Evolutionary conservation across 495 filamentous ascomycete species (phyloP), one percentile per base, ranked within the genome.

Genomic region (Venustampulla echinocandica): DNA sequence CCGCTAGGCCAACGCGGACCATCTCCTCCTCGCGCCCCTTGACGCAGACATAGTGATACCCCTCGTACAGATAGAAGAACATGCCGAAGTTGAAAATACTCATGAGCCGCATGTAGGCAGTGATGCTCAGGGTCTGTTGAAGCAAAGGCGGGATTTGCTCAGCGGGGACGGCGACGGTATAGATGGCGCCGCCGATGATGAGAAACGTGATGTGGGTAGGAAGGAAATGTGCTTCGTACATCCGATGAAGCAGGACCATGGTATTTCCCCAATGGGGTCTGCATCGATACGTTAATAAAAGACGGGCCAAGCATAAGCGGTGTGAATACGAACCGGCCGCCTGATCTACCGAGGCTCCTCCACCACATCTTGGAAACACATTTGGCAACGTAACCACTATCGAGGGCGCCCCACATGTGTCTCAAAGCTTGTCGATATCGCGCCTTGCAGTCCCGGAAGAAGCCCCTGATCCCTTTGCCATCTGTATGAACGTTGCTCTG

Each of bases 341-440:
- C 13, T 13, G 27, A n/a, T n/a, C n/a, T n/a, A n/a, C n/a, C n/a
- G n/a, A n/a, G n/a, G n/a, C n/a, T n/a, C n/a, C n/a, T n/a, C 45
- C 34, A 63, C 69, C 69, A 72, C 36, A 72, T 61, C 60, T 70
- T 67, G 14, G 64, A 58, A 4, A 69, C 55, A 55, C 68, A 71
- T 51, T 69, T 59, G 33, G 74, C 48, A 10, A 78, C 76, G 52
- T 69, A 84, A 10, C 80, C 80, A n/a, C 72, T 74, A 47, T 84
- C 80, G 5, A 84, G 62, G 30, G 76, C 69, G 52, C 80, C 80
- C 80, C 79, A 83, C 80, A 84, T 84, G 64, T 84, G 80, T 47
- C 80, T 66, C 32, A 80, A 46, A 7, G 74, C 79, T 64, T 84
- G 80, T 53, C 70, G 71, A 58, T 82, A 84, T 18, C 80, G 73